Conservation (phyloP, 108 stramenopile species). For the Stephanodiscus triporus region DNA sequence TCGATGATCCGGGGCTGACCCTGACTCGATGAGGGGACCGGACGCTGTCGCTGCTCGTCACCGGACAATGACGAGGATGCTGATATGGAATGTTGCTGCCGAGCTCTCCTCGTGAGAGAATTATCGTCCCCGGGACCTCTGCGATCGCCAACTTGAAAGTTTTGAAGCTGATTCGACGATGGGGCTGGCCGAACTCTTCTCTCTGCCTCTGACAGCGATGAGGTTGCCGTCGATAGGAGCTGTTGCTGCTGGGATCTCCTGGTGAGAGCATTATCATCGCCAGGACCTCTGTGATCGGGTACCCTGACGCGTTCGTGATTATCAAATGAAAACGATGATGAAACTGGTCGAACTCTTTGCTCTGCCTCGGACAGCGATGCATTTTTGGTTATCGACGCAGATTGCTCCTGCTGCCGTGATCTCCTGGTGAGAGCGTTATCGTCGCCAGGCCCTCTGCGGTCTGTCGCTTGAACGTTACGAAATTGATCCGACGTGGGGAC, state of each 20-base stretch:
- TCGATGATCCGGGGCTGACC: not conserved
- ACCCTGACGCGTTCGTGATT: not conserved
- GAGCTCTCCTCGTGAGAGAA: constrained; percentile 4
- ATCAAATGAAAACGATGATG: constrained; percentile 1
- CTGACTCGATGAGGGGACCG: not conserved
- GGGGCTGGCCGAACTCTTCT: constrained; percentile 1
- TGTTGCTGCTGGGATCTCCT: constrained; percentile 2
- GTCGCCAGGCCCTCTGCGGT: not conserved
- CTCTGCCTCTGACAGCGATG: constrained; percentile 5
- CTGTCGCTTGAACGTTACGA: not conserved
- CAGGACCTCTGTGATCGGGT: constrained; percentile 12
- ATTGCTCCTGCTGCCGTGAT: not conserved
- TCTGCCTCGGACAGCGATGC: constrained; percentile 3
- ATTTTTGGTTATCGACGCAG: not conserved
- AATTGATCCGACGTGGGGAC: not conserved
- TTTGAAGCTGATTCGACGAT: not conserved
- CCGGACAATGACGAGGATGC: not conserved
- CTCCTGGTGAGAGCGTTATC: not conserved
- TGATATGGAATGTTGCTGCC: not conserved
- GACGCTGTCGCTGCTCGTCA: constrained; percentile 10
- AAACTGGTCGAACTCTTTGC: not conserved
- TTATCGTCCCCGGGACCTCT: constrained; percentile 1
- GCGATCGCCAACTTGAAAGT: constrained; percentile 8
- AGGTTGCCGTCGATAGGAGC: not conserved
- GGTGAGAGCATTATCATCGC: constrained; percentile 5